These are phyloP conservation scores for Suillus subluteus DNA, from an alignment of 768 basidiomycete species.

Conservation along the genomic window DNA sequence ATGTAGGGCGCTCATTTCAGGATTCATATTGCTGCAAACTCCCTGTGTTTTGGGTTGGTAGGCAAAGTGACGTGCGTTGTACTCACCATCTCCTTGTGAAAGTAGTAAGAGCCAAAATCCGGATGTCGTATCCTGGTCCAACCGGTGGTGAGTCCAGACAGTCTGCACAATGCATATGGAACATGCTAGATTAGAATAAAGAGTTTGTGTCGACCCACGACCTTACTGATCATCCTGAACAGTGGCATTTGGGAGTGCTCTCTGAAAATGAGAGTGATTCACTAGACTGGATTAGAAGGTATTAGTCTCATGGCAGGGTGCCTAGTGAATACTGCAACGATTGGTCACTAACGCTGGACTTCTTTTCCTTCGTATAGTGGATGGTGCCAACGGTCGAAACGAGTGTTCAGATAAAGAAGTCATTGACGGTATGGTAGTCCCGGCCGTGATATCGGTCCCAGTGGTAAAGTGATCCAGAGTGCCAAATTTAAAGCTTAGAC, in stretches of 20 bases:
- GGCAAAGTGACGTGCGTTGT: conserved; percentile 16
- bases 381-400: conserved; percentile 5
- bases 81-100: conserved; percentile 35
- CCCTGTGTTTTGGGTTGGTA: conserved; percentile 10
- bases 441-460: background rate
- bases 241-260: background rate
- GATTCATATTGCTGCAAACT: conserved; percentile 12
- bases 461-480: background rate
- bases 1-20: background rate
- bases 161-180: background rate
- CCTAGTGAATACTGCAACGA: background rate
- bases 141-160: conserved; percentile 15
- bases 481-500: background rate
- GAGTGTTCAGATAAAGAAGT: background rate
- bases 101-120: conserved; percentile 37
- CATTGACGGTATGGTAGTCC: background rate
- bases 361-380: background rate
- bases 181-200: conserved; percentile 3
- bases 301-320: background rate
- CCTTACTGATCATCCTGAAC: background rate
- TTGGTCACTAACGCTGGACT: background rate
- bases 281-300: background rate
- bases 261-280: background rate
- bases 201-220: background rate
- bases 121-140: conserved; percentile 36